phyloP scores from a whole-genome alignment of 257 asterid genomes.

The Verbena officinalis region DNA sequence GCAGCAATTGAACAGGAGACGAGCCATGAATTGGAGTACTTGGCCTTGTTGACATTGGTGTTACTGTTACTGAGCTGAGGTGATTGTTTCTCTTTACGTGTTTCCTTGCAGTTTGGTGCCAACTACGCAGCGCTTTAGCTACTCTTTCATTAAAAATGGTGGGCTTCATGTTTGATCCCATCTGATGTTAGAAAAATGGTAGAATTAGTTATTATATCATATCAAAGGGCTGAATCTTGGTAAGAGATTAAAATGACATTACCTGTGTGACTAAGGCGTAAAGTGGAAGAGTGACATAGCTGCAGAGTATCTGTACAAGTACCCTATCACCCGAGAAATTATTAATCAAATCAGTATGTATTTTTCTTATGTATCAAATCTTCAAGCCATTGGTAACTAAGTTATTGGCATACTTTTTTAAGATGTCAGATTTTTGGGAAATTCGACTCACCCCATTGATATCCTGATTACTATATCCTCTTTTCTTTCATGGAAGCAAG shows the following conservation, averaged over 20 bases:
- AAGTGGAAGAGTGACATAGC: slow-evolving; percentile 70
- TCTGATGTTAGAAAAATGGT: slow-evolving; percentile 31
- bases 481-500: slow-evolving; percentile 53
- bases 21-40: slow-evolving; percentile 39
- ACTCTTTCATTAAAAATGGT: slow-evolving; percentile 60
- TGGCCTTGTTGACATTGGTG: slow-evolving; percentile 44
- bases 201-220: no score
- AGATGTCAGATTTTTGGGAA: background rate
- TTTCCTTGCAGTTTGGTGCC: slow-evolving; percentile 61
- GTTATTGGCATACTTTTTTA: no score
- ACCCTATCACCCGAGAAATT: slow-evolving; percentile 39
- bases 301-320: slow-evolving; percentile 58
- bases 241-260: slow-evolving; percentile 2
- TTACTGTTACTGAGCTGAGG: slow-evolving; percentile 17
- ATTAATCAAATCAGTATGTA: background rate
- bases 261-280: slow-evolving; percentile 76
- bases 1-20: slow-evolving; percentile 45
- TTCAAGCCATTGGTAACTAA: no score
- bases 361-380: background rate
- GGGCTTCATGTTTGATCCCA: slow-evolving; percentile 71
- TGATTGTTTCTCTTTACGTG: slow-evolving; percentile 38
- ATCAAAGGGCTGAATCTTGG: background rate
- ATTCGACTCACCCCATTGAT: slow-evolving; percentile 53
- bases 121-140: slow-evolving; percentile 47
- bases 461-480: slow-evolving; percentile 52